Evolutionary conservation across 75 land plant species (phyloP).

Genomic region (Sequoiadendron giganteum): DNA sequence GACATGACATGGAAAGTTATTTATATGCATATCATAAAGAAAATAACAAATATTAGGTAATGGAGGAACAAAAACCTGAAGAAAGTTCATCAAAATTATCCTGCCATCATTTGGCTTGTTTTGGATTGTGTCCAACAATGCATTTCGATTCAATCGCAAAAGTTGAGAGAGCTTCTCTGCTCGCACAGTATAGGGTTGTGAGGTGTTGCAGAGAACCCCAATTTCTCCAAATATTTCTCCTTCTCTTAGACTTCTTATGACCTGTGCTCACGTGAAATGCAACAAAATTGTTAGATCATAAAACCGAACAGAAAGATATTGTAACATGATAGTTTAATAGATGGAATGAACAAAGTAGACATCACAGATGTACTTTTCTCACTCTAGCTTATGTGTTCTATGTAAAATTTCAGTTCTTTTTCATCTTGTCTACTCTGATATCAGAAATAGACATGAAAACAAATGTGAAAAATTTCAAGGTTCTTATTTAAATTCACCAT

Average conservation of each 20-base stretch:
- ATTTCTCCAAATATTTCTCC: conserved; percentile 67
- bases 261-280: conserved; percentile 14
- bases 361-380: background rate
- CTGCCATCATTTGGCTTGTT: conserved; percentile 48
- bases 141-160: conserved; percentile 52
- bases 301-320: background rate
- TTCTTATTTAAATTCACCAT: background rate
- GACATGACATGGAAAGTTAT: background rate
- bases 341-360: background rate
- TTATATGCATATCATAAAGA: background rate
- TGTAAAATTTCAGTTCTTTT: background rate
- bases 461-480: background rate
- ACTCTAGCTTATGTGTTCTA: background rate
- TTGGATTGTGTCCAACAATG: conserved; percentile 53
- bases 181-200: conserved; percentile 65
- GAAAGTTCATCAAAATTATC: conserved; percentile 58
- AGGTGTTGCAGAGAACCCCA: conserved; percentile 63
- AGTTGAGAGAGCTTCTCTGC: conserved; percentile 65
- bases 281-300: background rate
- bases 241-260: conserved; percentile 35
- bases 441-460: background rate
- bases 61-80: conserved; percentile 42
- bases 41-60: background rate
- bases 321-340: background rate
- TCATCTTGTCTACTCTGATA: background rate